Evolutionary conservation across 108 stramenopile species (phyloP), one percentile per base, ranked within the genome.

Genomic region (Fistulifera solaris): DNA sequence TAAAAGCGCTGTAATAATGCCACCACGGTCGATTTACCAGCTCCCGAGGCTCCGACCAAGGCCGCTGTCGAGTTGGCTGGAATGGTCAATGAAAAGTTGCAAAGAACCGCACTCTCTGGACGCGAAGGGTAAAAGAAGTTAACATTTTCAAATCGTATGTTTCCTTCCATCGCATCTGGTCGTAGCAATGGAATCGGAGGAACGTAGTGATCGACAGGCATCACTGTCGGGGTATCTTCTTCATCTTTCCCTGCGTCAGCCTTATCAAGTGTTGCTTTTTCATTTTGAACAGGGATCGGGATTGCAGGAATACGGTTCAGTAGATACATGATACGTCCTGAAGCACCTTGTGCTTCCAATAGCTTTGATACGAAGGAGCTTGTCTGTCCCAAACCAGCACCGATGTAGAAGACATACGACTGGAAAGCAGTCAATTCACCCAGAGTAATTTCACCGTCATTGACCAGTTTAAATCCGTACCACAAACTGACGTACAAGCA

Each of bases 121-220:
- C 92, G 77, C 24, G 81, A 62, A 12, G 94, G 94, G 67, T 94
- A 97, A 52, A 76, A 43, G 67, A 97, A 97, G 28, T 68, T 51
- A 41, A 97, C 85, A 54, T 77, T 58, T 22, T 74, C 47, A 39
- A 93, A 78, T 14, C 52, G 47, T 45, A 87, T 56, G 11, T 50
- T 15, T 16, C 84, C 85, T 21, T 23, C 40, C 48, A 77, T 46
- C 2, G 69, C 35, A 11, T 47, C 47, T 1, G 60, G 51, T 28
- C 60, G 18, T 21, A 45, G 11, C 25, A 51, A 23, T 4, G 50
- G 50, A 35, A 16, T 21, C 6, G 50, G 60, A 17, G 35, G 45
- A 16, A 31, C 27, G n/a, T 23, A 15, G 11, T 21, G n/a, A 21
- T 45, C 44, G 21, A 45, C 21, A 17, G 44, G 24, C 6, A 35